Evolutionary conservation across 306 rosid species (phyloP).

Genomic region (Quercus bicolor): DNA sequence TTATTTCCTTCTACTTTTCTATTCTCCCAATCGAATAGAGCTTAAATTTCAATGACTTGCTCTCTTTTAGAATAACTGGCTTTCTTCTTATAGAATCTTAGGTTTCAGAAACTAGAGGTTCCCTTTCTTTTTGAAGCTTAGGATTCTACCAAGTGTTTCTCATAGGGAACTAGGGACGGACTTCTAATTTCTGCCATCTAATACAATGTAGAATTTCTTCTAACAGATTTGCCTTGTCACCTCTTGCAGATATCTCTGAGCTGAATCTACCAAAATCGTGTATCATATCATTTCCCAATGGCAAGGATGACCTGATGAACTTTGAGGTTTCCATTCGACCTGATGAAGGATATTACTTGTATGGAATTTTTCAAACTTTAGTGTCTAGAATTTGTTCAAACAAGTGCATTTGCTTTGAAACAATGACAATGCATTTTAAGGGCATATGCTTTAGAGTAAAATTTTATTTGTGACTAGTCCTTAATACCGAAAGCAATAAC

Average conservation of each 20-base stretch:
- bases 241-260: constrained; percentile 83
- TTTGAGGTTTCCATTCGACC: constrained; percentile 91
- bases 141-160: not conserved
- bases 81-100: not conserved
- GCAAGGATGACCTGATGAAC: constrained; percentile 95
- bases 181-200: constrained; percentile 1
- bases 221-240: constrained; percentile 18
- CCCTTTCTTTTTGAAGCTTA: not conserved
- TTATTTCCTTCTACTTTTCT: too few species aligned
- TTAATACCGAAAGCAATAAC: not conserved
- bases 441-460: not conserved
- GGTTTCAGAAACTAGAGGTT: not conserved
- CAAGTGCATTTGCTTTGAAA: not conserved
- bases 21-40: too few species aligned
- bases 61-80: not conserved
- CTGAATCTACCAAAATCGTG: constrained; percentile 90
- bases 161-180: not conserved
- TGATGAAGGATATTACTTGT: constrained; percentile 90
- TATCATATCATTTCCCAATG: constrained; percentile 71
- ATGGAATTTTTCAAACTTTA: constrained; percentile 28
- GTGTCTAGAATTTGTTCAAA: constrained; percentile 6
- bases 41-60: too few species aligned
- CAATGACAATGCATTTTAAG: not conserved
- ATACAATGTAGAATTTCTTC: constrained; percentile 5
- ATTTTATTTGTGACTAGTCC: not conserved